Evolutionary conservation across 2,329 filamentous ascomycete species (phyloP).

Genomic region (Cadophora gregata): DNA sequence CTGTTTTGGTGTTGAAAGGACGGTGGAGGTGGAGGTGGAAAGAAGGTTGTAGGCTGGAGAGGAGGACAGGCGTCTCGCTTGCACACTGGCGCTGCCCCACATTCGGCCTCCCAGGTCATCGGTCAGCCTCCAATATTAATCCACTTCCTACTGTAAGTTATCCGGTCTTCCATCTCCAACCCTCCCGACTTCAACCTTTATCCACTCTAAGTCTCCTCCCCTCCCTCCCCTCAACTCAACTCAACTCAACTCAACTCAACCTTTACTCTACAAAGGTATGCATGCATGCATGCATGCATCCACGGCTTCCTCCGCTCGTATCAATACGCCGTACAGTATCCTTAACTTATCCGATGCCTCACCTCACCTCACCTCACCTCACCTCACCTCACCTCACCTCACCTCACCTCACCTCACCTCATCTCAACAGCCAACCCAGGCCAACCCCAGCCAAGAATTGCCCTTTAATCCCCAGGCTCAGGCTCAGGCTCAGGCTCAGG

Average conservation of each 20-base stretch:
- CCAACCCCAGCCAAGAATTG: not conserved
- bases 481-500: no score
- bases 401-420: not conserved
- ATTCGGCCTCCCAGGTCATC: no score
- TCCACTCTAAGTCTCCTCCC: no score
- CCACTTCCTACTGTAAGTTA: not conserved
- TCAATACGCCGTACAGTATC: conserved; percentile 6
- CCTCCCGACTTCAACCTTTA: not conserved
- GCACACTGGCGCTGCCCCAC: no score
- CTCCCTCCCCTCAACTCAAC: not conserved
- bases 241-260: not conserved
- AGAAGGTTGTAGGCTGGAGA: no score
- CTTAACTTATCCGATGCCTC: no score
- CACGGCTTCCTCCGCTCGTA: not conserved
- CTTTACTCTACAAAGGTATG: no score
- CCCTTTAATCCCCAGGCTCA: not conserved
- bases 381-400: no score
- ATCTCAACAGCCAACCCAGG: not conserved
- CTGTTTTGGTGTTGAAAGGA: no score
- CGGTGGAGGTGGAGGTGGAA: no score
- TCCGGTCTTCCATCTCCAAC: not conserved
- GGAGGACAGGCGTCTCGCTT: no score
- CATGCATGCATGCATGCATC: no score
- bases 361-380: not conserved
- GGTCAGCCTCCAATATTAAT: not conserved